These are phyloP conservation scores for Capsicum chinense DNA, from an alignment of 257 asterid genomes.

Conservation along the genomic window DNA sequence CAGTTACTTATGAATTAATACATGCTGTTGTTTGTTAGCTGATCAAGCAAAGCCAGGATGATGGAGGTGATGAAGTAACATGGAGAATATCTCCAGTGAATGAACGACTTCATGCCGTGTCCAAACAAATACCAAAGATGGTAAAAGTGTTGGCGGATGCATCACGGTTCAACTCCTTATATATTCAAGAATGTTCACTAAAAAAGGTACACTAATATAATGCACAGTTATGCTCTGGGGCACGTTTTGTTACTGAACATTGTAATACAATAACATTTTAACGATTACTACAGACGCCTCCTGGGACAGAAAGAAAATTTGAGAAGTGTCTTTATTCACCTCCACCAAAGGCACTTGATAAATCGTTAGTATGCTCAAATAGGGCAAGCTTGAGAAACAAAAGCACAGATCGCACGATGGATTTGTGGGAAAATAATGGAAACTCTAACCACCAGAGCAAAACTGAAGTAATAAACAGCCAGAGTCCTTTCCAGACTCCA, in stretches of 20 bases:
- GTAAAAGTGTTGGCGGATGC: constrained; percentile 79
- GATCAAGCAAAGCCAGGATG: constrained; percentile 96
- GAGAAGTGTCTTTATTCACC: constrained; percentile 79
- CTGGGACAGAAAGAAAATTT: constrained; percentile 60
- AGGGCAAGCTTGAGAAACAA: constrained; percentile 43
- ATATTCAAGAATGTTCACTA: constrained; percentile 66
- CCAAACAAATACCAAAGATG: constrained; percentile 70
- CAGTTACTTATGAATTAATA: constrained; percentile 27
- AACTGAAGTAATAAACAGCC: constrained; percentile 52
- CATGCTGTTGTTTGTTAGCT: constrained; percentile 49
- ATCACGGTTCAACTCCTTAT: constrained; percentile 72
- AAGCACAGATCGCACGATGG: constrained; percentile 38
- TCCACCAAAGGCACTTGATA: constrained; percentile 60
- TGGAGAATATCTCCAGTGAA: constrained; percentile 96
- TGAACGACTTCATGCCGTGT: constrained; percentile 75
- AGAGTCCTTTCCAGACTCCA: constrained; percentile 90
- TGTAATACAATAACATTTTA: constrained; percentile 27
- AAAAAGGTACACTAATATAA: constrained; percentile 54
- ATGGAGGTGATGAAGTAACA: constrained; percentile 78
- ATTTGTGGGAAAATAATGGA: constrained; percentile 44
- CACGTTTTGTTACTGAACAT: constrained; percentile 22
- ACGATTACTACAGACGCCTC: constrained; percentile 57
- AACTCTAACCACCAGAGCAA: constrained; percentile 39
- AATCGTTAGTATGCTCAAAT: constrained; percentile 48
- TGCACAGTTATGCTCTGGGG: constrained; percentile 26